Evolutionary conservation across 176 grass and related monocot species (phyloP).

Genomic region (Oryza punctata): DNA sequence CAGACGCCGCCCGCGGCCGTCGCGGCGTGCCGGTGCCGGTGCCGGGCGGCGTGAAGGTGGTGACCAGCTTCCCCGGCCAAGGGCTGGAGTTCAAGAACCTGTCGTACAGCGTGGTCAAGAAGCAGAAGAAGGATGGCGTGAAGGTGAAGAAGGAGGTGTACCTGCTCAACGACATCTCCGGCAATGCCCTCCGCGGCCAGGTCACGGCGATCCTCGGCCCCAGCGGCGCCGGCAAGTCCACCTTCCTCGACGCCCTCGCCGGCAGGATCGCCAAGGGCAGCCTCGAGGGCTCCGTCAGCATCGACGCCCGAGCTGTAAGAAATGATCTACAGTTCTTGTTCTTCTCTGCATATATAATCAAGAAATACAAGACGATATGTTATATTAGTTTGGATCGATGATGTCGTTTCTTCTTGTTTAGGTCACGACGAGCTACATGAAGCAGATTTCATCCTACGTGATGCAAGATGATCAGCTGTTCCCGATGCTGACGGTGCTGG

Average conservation of each 20-base stretch:
- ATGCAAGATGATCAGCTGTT: slow-evolving; percentile 87
- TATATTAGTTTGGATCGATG: no score
- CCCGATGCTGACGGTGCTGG: slow-evolving; percentile 68
- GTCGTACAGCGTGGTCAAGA: slow-evolving; percentile 71
- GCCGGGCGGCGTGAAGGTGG: slow-evolving; percentile 8
- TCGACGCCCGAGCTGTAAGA: slow-evolving; percentile 59
- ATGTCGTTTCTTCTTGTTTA: slow-evolving; percentile 5
- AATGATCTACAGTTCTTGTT: not conserved
- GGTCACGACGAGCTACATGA: slow-evolving; percentile 81
- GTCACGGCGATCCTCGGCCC: slow-evolving; percentile 68
- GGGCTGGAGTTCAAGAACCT: slow-evolving; percentile 74
- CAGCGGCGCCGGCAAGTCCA: slow-evolving; percentile 74
- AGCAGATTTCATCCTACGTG: slow-evolving; percentile 76
- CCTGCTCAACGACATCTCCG: slow-evolving; percentile 72
- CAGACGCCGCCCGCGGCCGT: not conserved
- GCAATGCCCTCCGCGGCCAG: slow-evolving; percentile 57
- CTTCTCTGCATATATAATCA: not conserved
- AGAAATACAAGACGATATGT: not conserved
- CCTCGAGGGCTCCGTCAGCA: slow-evolving; percentile 61
- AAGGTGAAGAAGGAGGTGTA: slow-evolving; percentile 61
- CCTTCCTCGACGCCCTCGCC: slow-evolving; percentile 71
- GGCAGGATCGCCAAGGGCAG: slow-evolving; percentile 66
- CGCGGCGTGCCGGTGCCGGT: not conserved
- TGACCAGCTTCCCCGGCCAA: slow-evolving; percentile 46
- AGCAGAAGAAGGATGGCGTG: slow-evolving; percentile 66